Base-by-base conservation (phyloP, 2,329 filamentous ascomycete genomes). In the Periglandula ipomoeae region DNA sequence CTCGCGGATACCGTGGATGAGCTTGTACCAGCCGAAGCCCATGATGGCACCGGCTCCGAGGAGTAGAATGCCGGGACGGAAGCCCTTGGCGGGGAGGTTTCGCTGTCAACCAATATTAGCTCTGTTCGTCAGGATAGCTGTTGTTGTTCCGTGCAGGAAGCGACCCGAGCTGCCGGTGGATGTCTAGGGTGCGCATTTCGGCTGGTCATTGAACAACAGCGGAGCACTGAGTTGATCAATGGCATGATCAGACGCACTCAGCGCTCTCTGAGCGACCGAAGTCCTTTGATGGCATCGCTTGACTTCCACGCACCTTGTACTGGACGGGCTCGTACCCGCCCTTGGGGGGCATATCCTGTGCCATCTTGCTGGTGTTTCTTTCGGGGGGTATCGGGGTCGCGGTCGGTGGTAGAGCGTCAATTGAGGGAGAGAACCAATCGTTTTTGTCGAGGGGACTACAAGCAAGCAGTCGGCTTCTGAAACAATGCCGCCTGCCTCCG, bases 281-380 rank as follows among this genome's bases (percentile, higher is more conserved):
- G 15, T 15, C 6, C 15, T 15, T 11, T 32, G 11, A 32, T 15
- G 8, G 30, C 37, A 22, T 9, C 5, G 19, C 39, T 7, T 26
- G 6, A 6, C 22, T 19, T 22, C 38, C 38, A 72, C 76, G 63
- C 69, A 90, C 87, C 82, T 95, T 95, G 78, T 96, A 98, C 74
- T 98, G 93, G 58, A 98, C 85, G 70, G 91, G 85, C 69, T 83
- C 85, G 72, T 98, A 98, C 78, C 93, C 93, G 75, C 91, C 93
- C 65, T 72, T 69, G 61, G 93, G 93, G 75, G 93, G 93, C 82
- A 98, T 88, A 78, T 98, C 93, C 79, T 97, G 90, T 75, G 87
- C 84, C 91, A 97, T 96, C 65, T 57, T 83, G 75, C 68, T 61
- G 64, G 49, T 24, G 22, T 38, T 39, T 39, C 35, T 17, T 26